phyloP scores from a whole-genome alignment of 139 green algal genomes.

The Limnomonas spitsbergensis region DNA sequence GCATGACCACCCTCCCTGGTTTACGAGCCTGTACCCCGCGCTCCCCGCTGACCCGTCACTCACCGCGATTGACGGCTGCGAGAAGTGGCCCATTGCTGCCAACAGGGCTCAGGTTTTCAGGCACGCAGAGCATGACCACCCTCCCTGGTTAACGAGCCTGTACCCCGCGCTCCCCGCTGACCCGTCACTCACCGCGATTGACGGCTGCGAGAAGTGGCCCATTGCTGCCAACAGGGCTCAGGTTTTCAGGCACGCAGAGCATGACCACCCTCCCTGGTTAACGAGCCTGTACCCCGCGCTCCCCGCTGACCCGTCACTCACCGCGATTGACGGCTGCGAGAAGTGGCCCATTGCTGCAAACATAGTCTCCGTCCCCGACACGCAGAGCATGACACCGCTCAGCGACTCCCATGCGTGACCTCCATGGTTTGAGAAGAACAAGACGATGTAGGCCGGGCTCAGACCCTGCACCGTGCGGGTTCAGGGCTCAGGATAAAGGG shows the following conservation, averaged over 20 bases:
- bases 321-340: conserved; percentile 30
- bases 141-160: no score
- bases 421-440: conserved; percentile 28
- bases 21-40: no score
- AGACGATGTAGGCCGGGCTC: conserved; percentile 15
- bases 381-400: conserved; percentile 51
- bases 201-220: conserved; percentile 52
- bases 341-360: conserved; percentile 69
- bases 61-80: conserved; percentile 39
- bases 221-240: conserved; percentile 66
- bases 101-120: no score
- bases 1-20: no score
- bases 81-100: no score
- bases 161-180: no score
- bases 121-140: no score
- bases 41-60: no score
- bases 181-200: conserved; percentile 40
- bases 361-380: conserved; percentile 68
- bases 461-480: neutral
- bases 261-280: conserved; percentile 45
- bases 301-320: no score
- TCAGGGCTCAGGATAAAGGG: neutral
- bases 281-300: no score
- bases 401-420: conserved; percentile 43
- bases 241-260: conserved; percentile 58